Base-by-base conservation (phyloP, 768 basidiomycete genomes). In the Ramaria sp. region DNA sequence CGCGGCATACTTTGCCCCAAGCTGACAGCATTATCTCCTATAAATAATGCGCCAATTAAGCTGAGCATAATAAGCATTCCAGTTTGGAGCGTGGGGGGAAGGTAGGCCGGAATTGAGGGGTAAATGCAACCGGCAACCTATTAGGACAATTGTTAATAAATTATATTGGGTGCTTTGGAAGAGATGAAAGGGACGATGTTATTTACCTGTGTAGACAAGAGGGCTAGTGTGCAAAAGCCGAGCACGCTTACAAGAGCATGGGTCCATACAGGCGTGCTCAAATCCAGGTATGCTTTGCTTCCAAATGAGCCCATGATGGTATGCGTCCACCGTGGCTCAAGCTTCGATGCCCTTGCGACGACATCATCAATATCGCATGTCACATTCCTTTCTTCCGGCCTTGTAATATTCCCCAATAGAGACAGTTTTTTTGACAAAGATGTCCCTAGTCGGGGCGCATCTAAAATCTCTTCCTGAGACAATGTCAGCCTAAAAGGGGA, bases 191-290 rank as follows among this genome's bases (percentile, higher is more conserved):
- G 28, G 24, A 22, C 16, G 42, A 44, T 27, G 24, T 39, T 27
- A 45, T n/a, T 34, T 34, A 44, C 53, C 25, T 44, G 41, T 8
- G 42, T 36, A 3, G 53, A 55, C 13, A 45, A 48, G 27, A 55
- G 20, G 2, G 53, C 42, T 18, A 55, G 43, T 9, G 53, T 9
- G 10, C 12, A 13, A 37, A 55, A 55, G 8, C 43, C 44, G 8
- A 47, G 20, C 5, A 32, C 9, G 44, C 53, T 55, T 7, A 55
- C 32, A 34, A 47, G n/a, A 12, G 53, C 53, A 30, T 55, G 53
- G 2, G n/a, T 43, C 53, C 53, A 55, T 32, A 47, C 43, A 9
- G 24, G 8, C 18, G 18, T 8, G 27, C 45, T 43, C n/a, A 55
- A 47, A 27, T 55, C 53, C 9, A 55, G 42, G 24, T 47, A 55